Percentiles rank a stretch among this genome's conserved stretches.
Conservation (phyloP, 2,329 filamentous ascomycete species). For the Aspergillus terreus region DNA sequence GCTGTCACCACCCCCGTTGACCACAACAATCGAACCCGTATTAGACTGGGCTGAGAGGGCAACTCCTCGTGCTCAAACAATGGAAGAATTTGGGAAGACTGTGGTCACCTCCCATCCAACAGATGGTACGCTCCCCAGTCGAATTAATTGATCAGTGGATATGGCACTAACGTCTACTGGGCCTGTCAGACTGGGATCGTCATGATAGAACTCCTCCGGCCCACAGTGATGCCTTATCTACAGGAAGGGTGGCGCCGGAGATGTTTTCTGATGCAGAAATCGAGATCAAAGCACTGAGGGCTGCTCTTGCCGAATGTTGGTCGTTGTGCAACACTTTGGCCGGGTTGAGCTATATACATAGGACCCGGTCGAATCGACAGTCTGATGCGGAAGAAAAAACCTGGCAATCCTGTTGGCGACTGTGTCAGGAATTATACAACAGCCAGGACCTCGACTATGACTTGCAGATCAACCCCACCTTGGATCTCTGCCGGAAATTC, state of each 20-base stretch:
- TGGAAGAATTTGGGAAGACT: constrained; percentile 61
- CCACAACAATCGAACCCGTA: constrained; percentile 67
- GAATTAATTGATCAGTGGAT: too few relatives aligned
- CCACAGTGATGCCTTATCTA: constrained; percentile 21
- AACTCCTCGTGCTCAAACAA: constrained; percentile 79
- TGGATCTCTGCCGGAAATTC: constrained; percentile 87
- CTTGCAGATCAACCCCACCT: constrained; percentile 66
- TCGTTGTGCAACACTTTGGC: constrained; percentile 88
- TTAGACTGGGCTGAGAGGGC: constrained; percentile 64
- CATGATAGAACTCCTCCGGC: constrained; percentile 9
- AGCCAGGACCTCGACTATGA: constrained; percentile 69
- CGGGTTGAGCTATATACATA: constrained; percentile 77
- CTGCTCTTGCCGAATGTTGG: constrained; percentile 85
- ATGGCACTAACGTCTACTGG: too few relatives aligned
- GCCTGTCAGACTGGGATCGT: constrained; percentile 7
- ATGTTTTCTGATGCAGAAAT: constrained; percentile 50
- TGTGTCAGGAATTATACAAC: constrained; percentile 86
- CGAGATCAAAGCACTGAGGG: constrained; percentile 63
- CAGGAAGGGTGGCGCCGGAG: constrained; percentile 28
- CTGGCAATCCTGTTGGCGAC: constrained; percentile 90
- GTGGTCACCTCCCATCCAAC: too few relatives aligned
- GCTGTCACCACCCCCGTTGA: constrained; percentile 67
- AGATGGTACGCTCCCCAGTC: too few relatives aligned
- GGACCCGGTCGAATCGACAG: constrained; percentile 66
- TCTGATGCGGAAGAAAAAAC: constrained; percentile 79